Evolutionary conservation across 1,139 yeast species (phyloP).

Genomic region (Geotrichum restrictum): DNA sequence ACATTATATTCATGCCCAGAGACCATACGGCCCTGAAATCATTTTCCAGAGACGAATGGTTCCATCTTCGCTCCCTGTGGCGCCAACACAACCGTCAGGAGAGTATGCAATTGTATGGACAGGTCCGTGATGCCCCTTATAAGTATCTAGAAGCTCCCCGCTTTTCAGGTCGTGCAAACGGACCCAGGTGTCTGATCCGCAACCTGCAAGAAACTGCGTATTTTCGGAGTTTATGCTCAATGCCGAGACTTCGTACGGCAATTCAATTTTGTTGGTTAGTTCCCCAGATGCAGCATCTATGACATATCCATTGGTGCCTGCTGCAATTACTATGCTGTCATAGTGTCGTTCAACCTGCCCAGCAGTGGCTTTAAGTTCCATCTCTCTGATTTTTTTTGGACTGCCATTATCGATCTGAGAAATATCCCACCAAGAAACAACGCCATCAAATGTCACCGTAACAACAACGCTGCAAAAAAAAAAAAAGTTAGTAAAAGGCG

Average conservation of each 20-base stretch:
- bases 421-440: constrained; percentile 37
- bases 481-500: not conserved
- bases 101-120: constrained; percentile 39
- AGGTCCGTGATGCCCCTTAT: constrained; percentile 41
- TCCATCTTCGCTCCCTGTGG: constrained; percentile 70
- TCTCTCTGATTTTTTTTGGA: constrained; percentile 22
- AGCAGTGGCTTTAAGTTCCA: constrained; percentile 28
- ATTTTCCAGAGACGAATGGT: constrained; percentile 59
- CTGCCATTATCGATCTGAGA: constrained; percentile 19
- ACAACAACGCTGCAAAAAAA: constrained; percentile 24
- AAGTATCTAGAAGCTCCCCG: constrained; percentile 32
- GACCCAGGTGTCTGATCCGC: constrained; percentile 38
- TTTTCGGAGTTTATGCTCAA: constrained; percentile 31
- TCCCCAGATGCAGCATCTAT: constrained; percentile 29
- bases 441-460: constrained; percentile 32
- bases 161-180: constrained; percentile 35
- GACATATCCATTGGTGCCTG: constrained; percentile 30
- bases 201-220: constrained; percentile 35
- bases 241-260: constrained; percentile 36
- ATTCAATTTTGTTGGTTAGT: constrained; percentile 27
- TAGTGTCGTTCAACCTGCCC: constrained; percentile 35
- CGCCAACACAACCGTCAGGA: constrained; percentile 43
- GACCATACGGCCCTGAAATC: constrained; percentile 36
- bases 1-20: constrained; percentile 30
- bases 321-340: constrained; percentile 22